phyloP scores from a whole-genome alignment of 371 early-diverging fungal species.

The Mortierella polycephala region DNA sequence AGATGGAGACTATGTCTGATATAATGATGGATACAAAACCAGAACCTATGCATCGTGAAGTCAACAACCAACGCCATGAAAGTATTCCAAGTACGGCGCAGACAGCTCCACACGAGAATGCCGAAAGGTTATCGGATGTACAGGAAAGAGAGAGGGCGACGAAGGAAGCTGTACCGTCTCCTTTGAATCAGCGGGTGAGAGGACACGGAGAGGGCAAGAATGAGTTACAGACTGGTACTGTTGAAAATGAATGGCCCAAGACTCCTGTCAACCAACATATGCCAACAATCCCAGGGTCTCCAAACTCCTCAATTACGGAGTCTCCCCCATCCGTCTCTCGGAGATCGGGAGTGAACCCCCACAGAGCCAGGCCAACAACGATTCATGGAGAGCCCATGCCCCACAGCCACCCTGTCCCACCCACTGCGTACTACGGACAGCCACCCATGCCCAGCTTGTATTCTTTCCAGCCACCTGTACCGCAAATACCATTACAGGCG shows the following conservation, averaged over 20 bases:
- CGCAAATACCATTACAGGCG: not conserved
- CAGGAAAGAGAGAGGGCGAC: too few species aligned
- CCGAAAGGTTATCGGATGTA: too few species aligned
- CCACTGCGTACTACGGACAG: constrained; percentile 4
- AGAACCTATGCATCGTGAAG: not conserved
- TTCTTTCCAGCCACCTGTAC: not conserved
- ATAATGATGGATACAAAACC: constrained; percentile 25
- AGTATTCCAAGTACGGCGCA: not conserved
- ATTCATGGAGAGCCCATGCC: constrained; percentile 46
- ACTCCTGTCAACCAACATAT: constrained; percentile 4
- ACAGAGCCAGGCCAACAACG: constrained; percentile 31
- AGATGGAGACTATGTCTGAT: not conserved
- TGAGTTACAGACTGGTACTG: not conserved
- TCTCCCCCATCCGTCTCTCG: constrained; percentile 15
- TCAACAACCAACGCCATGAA: too few species aligned
- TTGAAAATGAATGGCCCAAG: not conserved
- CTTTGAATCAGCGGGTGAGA: too few species aligned
- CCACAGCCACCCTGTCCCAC: not conserved
- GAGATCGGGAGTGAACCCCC: not conserved
- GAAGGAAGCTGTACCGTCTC: too few species aligned
- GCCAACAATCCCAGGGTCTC: not conserved
- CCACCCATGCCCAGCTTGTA: constrained; percentile 3
- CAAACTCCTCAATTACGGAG: constrained; percentile 15
- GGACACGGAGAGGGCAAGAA: too few species aligned
- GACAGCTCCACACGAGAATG: too few species aligned